Conservation (phyloP, 805 yeast species). For the Candida boleticola region DNA sequence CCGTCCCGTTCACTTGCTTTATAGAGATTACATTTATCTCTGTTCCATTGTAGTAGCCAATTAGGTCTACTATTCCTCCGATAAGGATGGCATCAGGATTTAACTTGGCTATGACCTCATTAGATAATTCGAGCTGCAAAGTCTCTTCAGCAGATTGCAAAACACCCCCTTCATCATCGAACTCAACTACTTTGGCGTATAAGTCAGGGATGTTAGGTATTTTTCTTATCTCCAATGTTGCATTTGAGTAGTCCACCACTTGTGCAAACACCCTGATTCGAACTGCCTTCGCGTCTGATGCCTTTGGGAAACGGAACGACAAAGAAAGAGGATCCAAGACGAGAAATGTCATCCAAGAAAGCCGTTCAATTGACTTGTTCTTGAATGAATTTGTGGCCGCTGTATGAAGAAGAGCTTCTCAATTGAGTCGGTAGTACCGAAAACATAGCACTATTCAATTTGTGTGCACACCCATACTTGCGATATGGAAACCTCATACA, state of each 20-base stretch:
- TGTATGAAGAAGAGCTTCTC: too few relatives aligned
- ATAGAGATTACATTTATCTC: slow-evolving; percentile 16
- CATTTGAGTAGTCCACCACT: slow-evolving; percentile 18
- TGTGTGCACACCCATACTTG: too few relatives aligned
- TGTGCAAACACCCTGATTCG: slow-evolving; percentile 30
- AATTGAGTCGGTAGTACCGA: too few relatives aligned
- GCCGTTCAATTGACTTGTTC: too few relatives aligned
- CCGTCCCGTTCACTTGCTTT: slow-evolving; percentile 3
- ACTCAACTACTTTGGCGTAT: slow-evolving; percentile 8
- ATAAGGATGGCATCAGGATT: slow-evolving; percentile 7
- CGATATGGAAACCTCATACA: too few relatives aligned
- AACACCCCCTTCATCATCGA: slow-evolving; percentile 2
- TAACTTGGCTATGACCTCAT: slow-evolving; percentile 8
- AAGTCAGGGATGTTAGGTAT: slow-evolving; percentile 16
- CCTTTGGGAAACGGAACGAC: slow-evolving; percentile 18
- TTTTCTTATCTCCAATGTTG: slow-evolving; percentile 14
- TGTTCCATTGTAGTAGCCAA: slow-evolving; percentile 31
- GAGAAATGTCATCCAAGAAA: slow-evolving; percentile 31
- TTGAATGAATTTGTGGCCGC: too few relatives aligned
- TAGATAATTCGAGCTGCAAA: neutral
- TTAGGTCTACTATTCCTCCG: slow-evolving; percentile 28
- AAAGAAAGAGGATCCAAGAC: slow-evolving; percentile 26
- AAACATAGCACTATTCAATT: too few relatives aligned
- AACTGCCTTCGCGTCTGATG: slow-evolving; percentile 17
- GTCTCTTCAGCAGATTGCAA: slow-evolving; percentile 9